phyloP scores from a whole-genome alignment of 202 grass and related monocot genomes.

The Digitaria exilis region DNA sequence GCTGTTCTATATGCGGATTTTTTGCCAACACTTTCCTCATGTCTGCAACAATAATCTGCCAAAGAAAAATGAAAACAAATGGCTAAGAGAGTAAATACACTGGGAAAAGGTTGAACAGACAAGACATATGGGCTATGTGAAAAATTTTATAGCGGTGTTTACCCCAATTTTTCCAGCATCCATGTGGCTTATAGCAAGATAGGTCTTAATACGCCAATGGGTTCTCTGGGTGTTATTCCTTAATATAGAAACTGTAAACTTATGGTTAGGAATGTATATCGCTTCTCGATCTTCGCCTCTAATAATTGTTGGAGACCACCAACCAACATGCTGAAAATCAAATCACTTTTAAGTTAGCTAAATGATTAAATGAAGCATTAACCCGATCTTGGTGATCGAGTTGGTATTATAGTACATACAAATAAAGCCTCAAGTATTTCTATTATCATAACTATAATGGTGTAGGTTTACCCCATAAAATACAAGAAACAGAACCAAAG shows the following conservation, averaged over 20 bases:
- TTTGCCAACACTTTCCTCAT: constrained; percentile 98
- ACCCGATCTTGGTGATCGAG: not conserved
- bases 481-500: constrained; percentile 14
- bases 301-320: constrained; percentile 95
- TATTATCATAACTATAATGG: constrained; percentile 20
- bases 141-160: constrained; percentile 29
- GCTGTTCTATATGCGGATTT: constrained; percentile 90
- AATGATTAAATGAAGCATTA: constrained; percentile 25
- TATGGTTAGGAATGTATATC: constrained; percentile 96
- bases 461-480: constrained; percentile 16
- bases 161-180: constrained; percentile 98
- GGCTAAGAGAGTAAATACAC: constrained; percentile 16
- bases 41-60: constrained; percentile 88
- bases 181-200: constrained; percentile 96
- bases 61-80: constrained; percentile 41
- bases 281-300: constrained; percentile 97
- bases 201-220: constrained; percentile 98
- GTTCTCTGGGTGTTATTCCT: constrained; percentile 89
- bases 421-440: constrained; percentile 3
- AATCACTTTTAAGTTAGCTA: constrained; percentile 11
- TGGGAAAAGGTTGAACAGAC: not conserved
- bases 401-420: not conserved
- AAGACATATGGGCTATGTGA: not conserved
- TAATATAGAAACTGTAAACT: constrained; percentile 94
- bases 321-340: constrained; percentile 91